Conservation (phyloP, 2,329 filamentous ascomycete species). For the Neobulgaria alba region DNA sequence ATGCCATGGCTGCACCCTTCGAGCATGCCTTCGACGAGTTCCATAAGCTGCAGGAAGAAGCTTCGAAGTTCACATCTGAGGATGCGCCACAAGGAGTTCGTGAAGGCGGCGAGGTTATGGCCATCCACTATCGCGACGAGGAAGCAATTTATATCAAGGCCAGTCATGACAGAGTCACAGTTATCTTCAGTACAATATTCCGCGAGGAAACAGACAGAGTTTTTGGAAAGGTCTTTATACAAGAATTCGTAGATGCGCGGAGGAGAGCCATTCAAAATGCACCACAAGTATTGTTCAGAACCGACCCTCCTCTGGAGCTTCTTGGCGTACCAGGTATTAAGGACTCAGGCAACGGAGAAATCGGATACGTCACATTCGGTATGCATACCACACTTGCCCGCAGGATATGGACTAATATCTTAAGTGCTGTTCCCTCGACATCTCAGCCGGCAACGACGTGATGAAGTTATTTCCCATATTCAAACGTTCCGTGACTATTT, state of each 20-base stretch:
- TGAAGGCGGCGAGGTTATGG: conserved; percentile 88
- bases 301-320: conserved; percentile 86
- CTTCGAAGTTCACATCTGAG: conserved; percentile 86
- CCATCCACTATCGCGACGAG: conserved; percentile 97
- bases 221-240: conserved; percentile 96
- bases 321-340: conserved; percentile 78
- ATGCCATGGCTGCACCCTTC: conserved; percentile 97
- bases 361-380: conserved; percentile 99
- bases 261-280: conserved; percentile 95
- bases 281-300: conserved; percentile 92
- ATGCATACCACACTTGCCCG: conserved; percentile 16
- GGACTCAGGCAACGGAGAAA: conserved; percentile 67
- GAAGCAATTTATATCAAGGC: conserved; percentile 99
- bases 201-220: conserved; percentile 95
- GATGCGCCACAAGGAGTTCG: conserved; percentile 82
- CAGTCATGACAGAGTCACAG: conserved; percentile 91
- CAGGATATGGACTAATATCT: conserved; percentile 12
- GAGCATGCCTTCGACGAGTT: conserved; percentile 95
- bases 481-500: conserved; percentile 99
- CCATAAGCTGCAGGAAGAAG: conserved; percentile 75
- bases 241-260: conserved; percentile 96
- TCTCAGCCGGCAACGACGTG: conserved; percentile 79
- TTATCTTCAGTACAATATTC: conserved; percentile 98
- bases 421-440: conserved; percentile 92
- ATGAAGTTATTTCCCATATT: conserved; percentile 96